Base-by-base conservation (phyloP, 306 rosid species). In the Quercus aquifolioides region DNA sequence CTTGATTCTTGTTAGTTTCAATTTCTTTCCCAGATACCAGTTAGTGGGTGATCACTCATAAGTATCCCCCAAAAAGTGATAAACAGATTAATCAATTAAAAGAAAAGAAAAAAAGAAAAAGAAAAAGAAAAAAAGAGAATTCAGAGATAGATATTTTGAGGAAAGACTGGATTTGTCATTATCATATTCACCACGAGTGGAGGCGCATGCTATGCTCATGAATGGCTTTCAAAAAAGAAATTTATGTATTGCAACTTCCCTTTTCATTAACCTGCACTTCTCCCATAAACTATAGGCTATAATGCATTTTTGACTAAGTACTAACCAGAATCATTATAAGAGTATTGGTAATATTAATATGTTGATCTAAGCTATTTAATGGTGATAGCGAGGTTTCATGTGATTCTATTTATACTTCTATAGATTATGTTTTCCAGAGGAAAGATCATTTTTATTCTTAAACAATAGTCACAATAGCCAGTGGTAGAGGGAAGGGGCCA, bases 21-120 rank as follows among this genome's bases (percentile, higher is more conserved):
- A 23, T 35, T 52, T 26, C 12, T 64, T 65, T 57, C 30, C 76
- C 28, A 15, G 14, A 30, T 57, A 17, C 76, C 20, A 10, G 14
- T 57, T 12, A 58, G 71, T 73, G 82, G 60, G 55, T 28, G 73
- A 81, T 77, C 71, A 64, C 63, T 77, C 67, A 46, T 73, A 63
- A 18, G 4, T 41, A 20, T 19, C 31, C 8, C 14, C 56, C 57
- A 63, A 18, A 69, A 12, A 59, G 21, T 41, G n/a, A 52, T 20
- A 64, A 51, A 41, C 17, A 5, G 52, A 63, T 38, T 20, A 63
- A 78, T 59, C 25, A 21, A 38, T 41, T 41, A 41, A 41, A 41
- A 59, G 14, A 21, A 59, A 8, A 3, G 3, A 1, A 4, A 59
- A 3, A 10, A 11, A 31, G 1, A 58, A 8, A 10, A 11, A 31